phyloP scores from a whole-genome alignment of 768 basidiomycete genomes.

The Botryobasidium botryosum region DNA sequence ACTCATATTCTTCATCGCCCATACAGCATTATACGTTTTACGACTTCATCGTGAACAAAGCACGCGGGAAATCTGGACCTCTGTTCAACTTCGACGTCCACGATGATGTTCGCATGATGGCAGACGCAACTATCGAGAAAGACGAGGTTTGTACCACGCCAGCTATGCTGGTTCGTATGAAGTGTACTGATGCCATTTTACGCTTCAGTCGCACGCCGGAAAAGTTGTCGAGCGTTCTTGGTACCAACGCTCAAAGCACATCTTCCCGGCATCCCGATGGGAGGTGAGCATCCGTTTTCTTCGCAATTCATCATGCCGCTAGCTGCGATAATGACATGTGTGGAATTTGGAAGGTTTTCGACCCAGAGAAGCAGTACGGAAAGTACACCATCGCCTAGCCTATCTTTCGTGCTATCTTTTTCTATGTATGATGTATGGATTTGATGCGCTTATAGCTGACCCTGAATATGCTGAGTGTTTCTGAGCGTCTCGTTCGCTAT shows the following conservation, averaged over 20 bases:
- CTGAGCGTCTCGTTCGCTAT: no score
- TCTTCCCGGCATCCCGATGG: slow-evolving; percentile 94
- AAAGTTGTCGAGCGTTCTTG: slow-evolving; percentile 95
- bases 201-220: slow-evolving; percentile 53
- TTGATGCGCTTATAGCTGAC: no score
- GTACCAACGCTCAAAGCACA: slow-evolving; percentile 93
- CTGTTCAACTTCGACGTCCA: slow-evolving; percentile 98
- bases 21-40: slow-evolving; percentile 94
- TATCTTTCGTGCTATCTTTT: no score
- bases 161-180: not conserved
- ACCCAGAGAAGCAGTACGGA: slow-evolving; percentile 87
- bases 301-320: not conserved
- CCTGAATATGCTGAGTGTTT: no score
- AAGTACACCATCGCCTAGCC: slow-evolving; percentile 59
- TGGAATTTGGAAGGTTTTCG: slow-evolving; percentile 46
- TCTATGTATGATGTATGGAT: no score
- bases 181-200: not conserved
- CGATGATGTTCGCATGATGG: slow-evolving; percentile 86
- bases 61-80: slow-evolving; percentile 93
- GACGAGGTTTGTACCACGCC: slow-evolving; percentile 48
- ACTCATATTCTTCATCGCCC: not conserved
- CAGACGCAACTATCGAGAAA: slow-evolving; percentile 92
- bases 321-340: not conserved
- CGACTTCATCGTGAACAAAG: slow-evolving; percentile 96
- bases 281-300: slow-evolving; percentile 42